Conservation (phyloP, 1,139 yeast species). For the Saccharomycopsis crataegensis region DNA sequence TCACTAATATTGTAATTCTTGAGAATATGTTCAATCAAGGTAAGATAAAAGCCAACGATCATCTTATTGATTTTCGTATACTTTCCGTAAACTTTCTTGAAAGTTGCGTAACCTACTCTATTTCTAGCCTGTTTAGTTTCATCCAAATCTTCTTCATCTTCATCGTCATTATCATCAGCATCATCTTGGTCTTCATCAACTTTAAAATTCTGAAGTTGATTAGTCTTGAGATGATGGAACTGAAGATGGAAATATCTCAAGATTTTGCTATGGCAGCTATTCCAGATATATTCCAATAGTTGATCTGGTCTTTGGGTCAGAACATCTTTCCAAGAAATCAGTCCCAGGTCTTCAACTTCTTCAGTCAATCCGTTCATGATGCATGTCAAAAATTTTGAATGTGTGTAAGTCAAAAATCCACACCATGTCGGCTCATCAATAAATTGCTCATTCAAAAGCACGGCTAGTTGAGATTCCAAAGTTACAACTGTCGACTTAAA, state of each 20-base stretch:
- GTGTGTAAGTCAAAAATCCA: slow-evolving; percentile 12
- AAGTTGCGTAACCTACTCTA: background rate
- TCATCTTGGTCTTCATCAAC: background rate
- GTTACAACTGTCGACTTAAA: background rate
- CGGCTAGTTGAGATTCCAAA: slow-evolving; percentile 5
- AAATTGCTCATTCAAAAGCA: slow-evolving; percentile 4
- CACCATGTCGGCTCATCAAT: slow-evolving; percentile 10
- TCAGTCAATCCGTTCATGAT: background rate
- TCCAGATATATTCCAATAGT: slow-evolving; percentile 11
- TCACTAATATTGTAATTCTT: background rate
- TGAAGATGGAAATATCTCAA: slow-evolving; percentile 15
- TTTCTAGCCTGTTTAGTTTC: background rate
- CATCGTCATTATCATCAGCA: background rate
- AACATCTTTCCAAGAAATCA: too few species aligned
- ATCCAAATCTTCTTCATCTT: background rate
- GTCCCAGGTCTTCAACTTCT: background rate
- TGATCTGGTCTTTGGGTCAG: background rate
- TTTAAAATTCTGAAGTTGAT: background rate
- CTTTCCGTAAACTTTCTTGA: slow-evolving; percentile 7
- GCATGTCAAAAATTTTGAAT: slow-evolving; percentile 3
- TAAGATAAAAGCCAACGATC: slow-evolving; percentile 7
- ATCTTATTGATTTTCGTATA: background rate
- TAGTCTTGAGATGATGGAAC: slow-evolving; percentile 8
- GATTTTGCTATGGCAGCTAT: slow-evolving; percentile 3
- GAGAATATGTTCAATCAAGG: slow-evolving; percentile 2